Percentiles rank a stretch among this genome's conserved stretches.
These are phyloP conservation scores for Teunomyces lycoperdinae DNA, from an alignment of 805 yeast species.

Conservation along the genomic window DNA sequence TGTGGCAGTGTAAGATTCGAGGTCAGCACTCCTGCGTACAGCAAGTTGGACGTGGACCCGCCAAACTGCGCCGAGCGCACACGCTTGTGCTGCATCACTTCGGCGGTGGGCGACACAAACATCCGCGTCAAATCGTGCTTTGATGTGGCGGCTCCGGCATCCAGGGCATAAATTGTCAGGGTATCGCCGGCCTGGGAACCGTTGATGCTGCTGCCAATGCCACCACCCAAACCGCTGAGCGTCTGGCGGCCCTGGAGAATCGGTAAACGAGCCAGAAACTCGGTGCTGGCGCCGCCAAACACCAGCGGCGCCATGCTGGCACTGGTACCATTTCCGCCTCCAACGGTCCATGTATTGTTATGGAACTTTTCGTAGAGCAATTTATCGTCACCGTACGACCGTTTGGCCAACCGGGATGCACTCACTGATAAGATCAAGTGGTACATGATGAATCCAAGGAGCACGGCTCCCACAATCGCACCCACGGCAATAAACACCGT, in stretches of 20 bases:
- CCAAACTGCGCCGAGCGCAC: conserved; percentile 22
- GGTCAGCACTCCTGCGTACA: conserved; percentile 11
- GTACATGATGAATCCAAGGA: conserved; percentile 51
- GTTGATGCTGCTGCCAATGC: conserved; percentile 8
- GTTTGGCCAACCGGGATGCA: conserved; percentile 53
- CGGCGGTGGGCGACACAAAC: conserved; percentile 81
- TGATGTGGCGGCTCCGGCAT: conserved; percentile 27
- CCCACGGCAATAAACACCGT: conserved; percentile 85
- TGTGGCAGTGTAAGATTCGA: conserved; percentile 20
- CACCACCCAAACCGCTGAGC: conserved; percentile 16
- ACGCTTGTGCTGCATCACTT: conserved; percentile 54
- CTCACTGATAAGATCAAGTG: conserved; percentile 46
- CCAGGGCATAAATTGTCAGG: conserved; percentile 33
- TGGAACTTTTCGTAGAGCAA: conserved; percentile 31
- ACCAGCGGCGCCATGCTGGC: conserved; percentile 15
- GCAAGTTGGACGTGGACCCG: conserved; percentile 13
- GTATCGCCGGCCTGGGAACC: conserved; percentile 30
- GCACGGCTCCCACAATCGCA: conserved; percentile 57
- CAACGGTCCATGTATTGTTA: conserved; percentile 29
- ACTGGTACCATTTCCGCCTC: conserved; percentile 6
- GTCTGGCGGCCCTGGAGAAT: conserved; percentile 24
- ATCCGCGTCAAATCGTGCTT: conserved; percentile 45
- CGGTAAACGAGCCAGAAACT: conserved; percentile 34
- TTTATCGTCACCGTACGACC: conserved; percentile 34
- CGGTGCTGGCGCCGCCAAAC: conserved; percentile 9